phyloP scores from a whole-genome alignment of 2,329 filamentous ascomycete species.

The Fusarium annulatum region DNA sequence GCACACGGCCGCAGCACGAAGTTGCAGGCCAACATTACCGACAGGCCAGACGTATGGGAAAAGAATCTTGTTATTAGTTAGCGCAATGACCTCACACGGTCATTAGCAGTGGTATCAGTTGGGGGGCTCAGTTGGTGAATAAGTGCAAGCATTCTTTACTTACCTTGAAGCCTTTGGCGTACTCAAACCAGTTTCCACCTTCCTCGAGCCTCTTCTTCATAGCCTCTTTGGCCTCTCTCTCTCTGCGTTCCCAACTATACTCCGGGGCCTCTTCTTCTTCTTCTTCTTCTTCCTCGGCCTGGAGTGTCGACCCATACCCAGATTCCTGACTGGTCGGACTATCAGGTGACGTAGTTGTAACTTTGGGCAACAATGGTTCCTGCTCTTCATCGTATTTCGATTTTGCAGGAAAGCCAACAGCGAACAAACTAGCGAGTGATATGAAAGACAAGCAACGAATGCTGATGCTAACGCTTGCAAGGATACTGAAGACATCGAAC shows the following conservation, averaged over 20 bases:
- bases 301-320: constrained; percentile 57
- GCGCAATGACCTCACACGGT: not conserved
- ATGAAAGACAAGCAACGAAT: constrained; percentile 37
- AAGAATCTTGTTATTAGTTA: constrained; percentile 66
- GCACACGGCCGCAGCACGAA: constrained; percentile 73
- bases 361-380: constrained; percentile 64
- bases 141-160: constrained; percentile 14
- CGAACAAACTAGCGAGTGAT: constrained; percentile 28
- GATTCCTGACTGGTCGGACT: constrained; percentile 42
- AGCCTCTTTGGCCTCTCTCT: constrained; percentile 65
- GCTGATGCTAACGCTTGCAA: constrained; percentile 38
- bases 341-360: constrained; percentile 30
- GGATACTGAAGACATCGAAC: constrained; percentile 33
- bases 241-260: constrained; percentile 64
- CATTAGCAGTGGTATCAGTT: not conserved
- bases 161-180: constrained; percentile 77
- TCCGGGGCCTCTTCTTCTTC: constrained; percentile 57
- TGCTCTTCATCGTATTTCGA: constrained; percentile 64
- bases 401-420: constrained; percentile 26
- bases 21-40: constrained; percentile 72
- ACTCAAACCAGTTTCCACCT: constrained; percentile 81
- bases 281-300: constrained; percentile 50
- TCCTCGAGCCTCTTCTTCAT: constrained; percentile 77
- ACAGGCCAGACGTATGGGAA: constrained; percentile 84
- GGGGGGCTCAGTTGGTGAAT: not conserved